Percentiles rank a stretch among this genome's conserved stretches.
These are phyloP conservation scores for Phytopythium vexans DNA, from an alignment of 352 stramenopile genomes.

Conservation along the genomic window DNA sequence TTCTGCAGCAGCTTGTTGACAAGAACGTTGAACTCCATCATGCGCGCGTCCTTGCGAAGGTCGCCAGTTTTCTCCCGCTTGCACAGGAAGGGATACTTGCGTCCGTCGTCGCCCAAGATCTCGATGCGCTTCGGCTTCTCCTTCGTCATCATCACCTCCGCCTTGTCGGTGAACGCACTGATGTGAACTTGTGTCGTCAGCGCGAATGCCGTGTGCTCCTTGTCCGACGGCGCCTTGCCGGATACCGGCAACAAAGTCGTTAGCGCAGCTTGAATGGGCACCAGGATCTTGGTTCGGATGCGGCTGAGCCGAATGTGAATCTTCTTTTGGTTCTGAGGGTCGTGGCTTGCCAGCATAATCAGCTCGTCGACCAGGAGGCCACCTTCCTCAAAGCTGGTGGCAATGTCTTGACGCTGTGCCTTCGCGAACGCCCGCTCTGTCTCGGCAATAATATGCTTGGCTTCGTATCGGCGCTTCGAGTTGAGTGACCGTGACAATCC, in stretches of 20 bases:
- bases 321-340: conserved; percentile 77
- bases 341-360: conserved; percentile 90
- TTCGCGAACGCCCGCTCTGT: conserved; percentile 69
- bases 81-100: conserved; percentile 90
- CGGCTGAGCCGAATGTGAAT: conserved; percentile 76
- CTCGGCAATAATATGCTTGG: conserved; percentile 59
- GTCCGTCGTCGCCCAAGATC: conserved; percentile 69
- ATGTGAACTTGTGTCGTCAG: conserved; percentile 83
- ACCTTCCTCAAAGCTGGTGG: conserved; percentile 84
- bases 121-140: conserved; percentile 99
- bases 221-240: conserved; percentile 52
- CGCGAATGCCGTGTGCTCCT: conserved; percentile 53
- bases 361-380: conserved; percentile 92
- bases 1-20: conserved; percentile 98
- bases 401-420: conserved; percentile 55
- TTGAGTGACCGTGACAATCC: conserved; percentile 93
- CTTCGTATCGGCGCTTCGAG: conserved; percentile 52
- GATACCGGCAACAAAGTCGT: conserved; percentile 71
- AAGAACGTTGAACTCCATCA: conserved; percentile 99
- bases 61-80: conserved; percentile 98
- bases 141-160: conserved; percentile 98
- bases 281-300: conserved; percentile 67
- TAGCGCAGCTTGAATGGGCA: conserved; percentile 77
- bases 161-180: conserved; percentile 83
- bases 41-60: conserved; percentile 98